Evolutionary conservation across 805 yeast genomes (phyloP).

Genomic region (Tetrapisispora phaffii): DNA sequence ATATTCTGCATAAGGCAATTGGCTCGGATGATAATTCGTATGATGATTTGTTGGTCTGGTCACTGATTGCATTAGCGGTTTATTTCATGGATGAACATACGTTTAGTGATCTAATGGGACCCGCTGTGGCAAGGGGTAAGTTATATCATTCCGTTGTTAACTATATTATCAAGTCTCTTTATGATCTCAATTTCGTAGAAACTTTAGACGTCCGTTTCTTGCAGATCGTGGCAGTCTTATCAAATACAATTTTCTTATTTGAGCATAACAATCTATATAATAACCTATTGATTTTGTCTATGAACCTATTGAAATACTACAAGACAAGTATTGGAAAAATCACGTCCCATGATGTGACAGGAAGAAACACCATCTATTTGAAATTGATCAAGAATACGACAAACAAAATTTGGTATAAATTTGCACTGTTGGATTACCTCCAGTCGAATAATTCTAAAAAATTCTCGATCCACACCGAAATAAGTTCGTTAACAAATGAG

Average conservation of each 20-base stretch:
- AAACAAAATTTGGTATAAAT: slow-evolving; percentile 23
- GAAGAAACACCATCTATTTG: slow-evolving; percentile 1
- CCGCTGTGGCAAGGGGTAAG: too few relatives aligned
- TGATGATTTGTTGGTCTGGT: slow-evolving; percentile 24
- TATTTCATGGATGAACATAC: slow-evolving; percentile 21
- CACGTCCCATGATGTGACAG: slow-evolving; percentile 16
- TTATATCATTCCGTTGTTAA: not conserved
- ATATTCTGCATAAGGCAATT: not conserved
- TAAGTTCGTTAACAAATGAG: slow-evolving; percentile 22
- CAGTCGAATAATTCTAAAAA: slow-evolving; percentile 19
- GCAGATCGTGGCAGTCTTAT: slow-evolving; percentile 20
- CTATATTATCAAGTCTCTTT: slow-evolving; percentile 12
- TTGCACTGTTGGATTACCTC: slow-evolving; percentile 21
- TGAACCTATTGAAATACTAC: slow-evolving; percentile 19
- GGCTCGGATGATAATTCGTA: slow-evolving; percentile 17
- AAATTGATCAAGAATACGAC: slow-evolving; percentile 17
- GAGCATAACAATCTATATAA: slow-evolving; percentile 10
- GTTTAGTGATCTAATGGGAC: slow-evolving; percentile 3
- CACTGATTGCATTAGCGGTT: slow-evolving; percentile 19
- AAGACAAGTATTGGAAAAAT: slow-evolving; percentile 16
- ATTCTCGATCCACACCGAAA: slow-evolving; percentile 16
- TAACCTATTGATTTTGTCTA: slow-evolving; percentile 15
- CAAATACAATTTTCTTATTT: slow-evolving; percentile 17
- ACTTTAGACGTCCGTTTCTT: slow-evolving; percentile 23
- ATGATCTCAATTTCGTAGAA: slow-evolving; percentile 13